Evolutionary conservation across 2,329 filamentous ascomycete genomes (phyloP).

Genomic region (Keithomyces neogunnii): DNA sequence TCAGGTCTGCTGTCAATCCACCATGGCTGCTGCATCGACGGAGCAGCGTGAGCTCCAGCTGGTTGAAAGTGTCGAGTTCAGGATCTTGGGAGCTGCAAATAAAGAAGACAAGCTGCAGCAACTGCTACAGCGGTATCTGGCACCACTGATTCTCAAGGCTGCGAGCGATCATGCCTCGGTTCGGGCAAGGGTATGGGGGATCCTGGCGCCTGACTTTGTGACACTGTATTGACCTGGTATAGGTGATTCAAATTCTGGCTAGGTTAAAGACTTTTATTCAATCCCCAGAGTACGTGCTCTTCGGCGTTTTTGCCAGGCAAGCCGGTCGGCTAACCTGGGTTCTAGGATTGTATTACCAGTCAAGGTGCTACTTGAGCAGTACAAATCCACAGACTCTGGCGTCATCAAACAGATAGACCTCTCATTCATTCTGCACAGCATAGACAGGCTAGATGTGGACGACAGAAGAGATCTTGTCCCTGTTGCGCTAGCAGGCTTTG

Average conservation of each 20-base stretch:
- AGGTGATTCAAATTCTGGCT: slow-evolving; percentile 43
- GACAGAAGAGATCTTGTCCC: slow-evolving; percentile 70
- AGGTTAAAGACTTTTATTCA: slow-evolving; percentile 48
- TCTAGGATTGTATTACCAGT: slow-evolving; percentile 70
- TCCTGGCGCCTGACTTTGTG: neutral
- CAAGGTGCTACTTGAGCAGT: slow-evolving; percentile 75
- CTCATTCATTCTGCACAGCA: slow-evolving; percentile 78
- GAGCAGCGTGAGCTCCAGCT: slow-evolving; percentile 72
- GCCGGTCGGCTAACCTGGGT: slow-evolving; percentile 2
- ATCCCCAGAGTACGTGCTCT: slow-evolving; percentile 33
- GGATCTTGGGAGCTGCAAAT: slow-evolving; percentile 69
- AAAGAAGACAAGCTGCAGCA: slow-evolving; percentile 76
- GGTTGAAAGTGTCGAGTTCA: slow-evolving; percentile 76
- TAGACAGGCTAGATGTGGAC: slow-evolving; percentile 38
- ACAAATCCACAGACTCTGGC: slow-evolving; percentile 64
- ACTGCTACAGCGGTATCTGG: slow-evolving; percentile 69
- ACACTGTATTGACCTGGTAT: slow-evolving; percentile 1
- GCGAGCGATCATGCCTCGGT: slow-evolving; percentile 73
- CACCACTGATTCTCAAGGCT: slow-evolving; percentile 78
- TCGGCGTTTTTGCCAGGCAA: neutral
- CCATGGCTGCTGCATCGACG: slow-evolving; percentile 29
- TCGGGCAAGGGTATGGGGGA: slow-evolving; percentile 56
- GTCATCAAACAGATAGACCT: slow-evolving; percentile 85
- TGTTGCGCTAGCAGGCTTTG: slow-evolving; percentile 25
- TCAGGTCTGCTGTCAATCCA: slow-evolving; percentile 1